Base-by-base conservation (phyloP, 306 rosid species). In the Senna tora region DNA sequence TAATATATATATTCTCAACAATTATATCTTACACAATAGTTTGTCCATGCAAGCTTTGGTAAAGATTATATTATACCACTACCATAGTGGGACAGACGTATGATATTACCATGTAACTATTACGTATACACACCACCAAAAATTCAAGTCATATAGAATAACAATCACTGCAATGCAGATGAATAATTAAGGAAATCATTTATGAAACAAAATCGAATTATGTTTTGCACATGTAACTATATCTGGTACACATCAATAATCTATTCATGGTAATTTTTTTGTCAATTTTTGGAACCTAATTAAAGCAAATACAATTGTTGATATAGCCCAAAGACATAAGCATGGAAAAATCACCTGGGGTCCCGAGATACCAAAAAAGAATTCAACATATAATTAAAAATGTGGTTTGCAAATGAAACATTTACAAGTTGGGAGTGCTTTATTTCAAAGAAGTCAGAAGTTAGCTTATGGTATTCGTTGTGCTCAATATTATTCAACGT, bases 381-480 rank as follows among this genome's bases (percentile, higher is more conserved):
- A 53, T 28, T 65, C 33, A 65, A 33, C 46, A 12, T 12, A 38
- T 14, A 19, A n/a, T 75, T 38, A 13, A 9, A 39, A 21, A 25
- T 28, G 36, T 71, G 42, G n/a, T 5, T 10, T 5, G 41, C 19
- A 17, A 71, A 43, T 42, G 30, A 55, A 39, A 71, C 38, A 28
- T 28, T n/a, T 28, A 28, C 11, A 16, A 21, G 16, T 7, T 10
- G 46, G 30, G 50, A 6, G 6, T 12, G 30, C 57, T 25, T 42
- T 42, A 17, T 43, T 7, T 56, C 49, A 74, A 74, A 63, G 30
- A 74, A 21, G 63, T 41, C 22, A 74, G 14, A 52, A 16, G 50
- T 49, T 49, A 59, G 39, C 61, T 32, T 9, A 25, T 36, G 66
- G 55, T 8, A 34, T 64, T 25, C 17, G 21, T 43, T 64, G 69